These are phyloP conservation scores for Cunninghamia lanceolata DNA, from an alignment of 75 land plant species.

Conservation along the genomic window DNA sequence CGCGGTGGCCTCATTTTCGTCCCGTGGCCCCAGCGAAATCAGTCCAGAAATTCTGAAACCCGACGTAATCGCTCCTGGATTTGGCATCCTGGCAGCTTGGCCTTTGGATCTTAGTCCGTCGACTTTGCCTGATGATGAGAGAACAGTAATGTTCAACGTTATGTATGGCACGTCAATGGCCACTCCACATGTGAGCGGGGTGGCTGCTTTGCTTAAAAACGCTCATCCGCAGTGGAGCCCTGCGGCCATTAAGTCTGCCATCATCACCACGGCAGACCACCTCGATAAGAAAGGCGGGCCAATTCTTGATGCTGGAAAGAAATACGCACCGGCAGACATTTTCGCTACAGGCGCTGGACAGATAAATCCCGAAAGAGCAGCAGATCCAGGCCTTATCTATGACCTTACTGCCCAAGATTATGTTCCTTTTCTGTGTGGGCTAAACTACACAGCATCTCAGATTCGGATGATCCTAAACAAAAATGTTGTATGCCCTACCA, in stretches of 20 bases:
- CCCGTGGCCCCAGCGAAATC: slow-evolving; percentile 31
- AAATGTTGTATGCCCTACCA: not conserved
- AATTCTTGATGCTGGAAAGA: slow-evolving; percentile 9
- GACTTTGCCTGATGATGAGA: not conserved
- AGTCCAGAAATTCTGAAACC: slow-evolving; percentile 30
- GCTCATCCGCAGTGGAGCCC: slow-evolving; percentile 21
- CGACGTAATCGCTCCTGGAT: slow-evolving; percentile 16
- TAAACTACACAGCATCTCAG: slow-evolving; percentile 3
- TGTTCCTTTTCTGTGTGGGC: slow-evolving; percentile 17
- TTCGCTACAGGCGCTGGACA: slow-evolving; percentile 21
- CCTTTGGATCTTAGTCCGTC: not conserved
- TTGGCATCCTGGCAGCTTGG: slow-evolving; percentile 14
- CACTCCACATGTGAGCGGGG: slow-evolving; percentile 4
- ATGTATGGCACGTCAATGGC: slow-evolving; percentile 25
- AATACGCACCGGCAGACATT: not conserved
- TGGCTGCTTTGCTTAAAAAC: not conserved
- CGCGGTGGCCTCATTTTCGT: slow-evolving; percentile 27
- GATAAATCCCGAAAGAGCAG: slow-evolving; percentile 14
- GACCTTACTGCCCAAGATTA: slow-evolving; percentile 15
- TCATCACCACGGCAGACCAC: slow-evolving; percentile 21
- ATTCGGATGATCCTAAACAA: not conserved
- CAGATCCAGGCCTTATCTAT: slow-evolving; percentile 18
- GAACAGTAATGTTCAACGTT: slow-evolving; percentile 14
- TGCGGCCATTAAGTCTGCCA: slow-evolving; percentile 13
- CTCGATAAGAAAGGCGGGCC: slow-evolving; percentile 15